A percentile compares a stretch with the other conserved stretches of the same genome.
Conservation (phyloP, 148 eudicot species). For the Dianthus caryophyllus region DNA sequence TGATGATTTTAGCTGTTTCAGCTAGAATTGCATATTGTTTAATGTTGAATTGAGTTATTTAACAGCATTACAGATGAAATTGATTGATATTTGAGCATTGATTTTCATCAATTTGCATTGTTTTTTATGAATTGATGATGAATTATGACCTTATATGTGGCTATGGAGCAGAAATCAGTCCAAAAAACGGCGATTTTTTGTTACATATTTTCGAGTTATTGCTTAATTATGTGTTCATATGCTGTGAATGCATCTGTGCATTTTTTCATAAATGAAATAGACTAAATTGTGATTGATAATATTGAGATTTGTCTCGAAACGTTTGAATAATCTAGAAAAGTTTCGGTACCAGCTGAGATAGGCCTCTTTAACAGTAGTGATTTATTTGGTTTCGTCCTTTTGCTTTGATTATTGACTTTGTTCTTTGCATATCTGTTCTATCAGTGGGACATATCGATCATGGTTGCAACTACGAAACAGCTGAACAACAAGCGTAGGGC, state of each 20-base stretch:
- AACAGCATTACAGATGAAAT: neutral
- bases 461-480: slow-evolving; percentile 18
- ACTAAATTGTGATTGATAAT: too few species aligned
- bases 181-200: neutral
- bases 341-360: neutral
- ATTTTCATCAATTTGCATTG: neutral
- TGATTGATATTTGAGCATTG: neutral
- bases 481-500: neutral
- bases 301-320: too few species aligned
- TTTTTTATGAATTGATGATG: neutral
- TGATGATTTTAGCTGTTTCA: neutral
- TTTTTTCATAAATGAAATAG: too few species aligned
- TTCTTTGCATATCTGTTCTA: neutral
- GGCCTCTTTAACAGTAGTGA: neutral
- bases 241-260: neutral
- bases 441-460: slow-evolving; percentile 25
- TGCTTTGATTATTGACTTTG: neutral
- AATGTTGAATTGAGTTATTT: neutral
- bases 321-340: neutral
- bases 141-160: neutral
- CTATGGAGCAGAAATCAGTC: neutral
- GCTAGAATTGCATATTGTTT: neutral
- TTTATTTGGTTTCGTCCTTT: neutral
- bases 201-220: neutral
- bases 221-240: neutral